A percentile compares a stretch with the other conserved stretches of the same genome.
These are phyloP conservation scores for Pseudonitzschia multiseries DNA, from an alignment of 108 stramenopile species.

Conservation along the genomic window DNA sequence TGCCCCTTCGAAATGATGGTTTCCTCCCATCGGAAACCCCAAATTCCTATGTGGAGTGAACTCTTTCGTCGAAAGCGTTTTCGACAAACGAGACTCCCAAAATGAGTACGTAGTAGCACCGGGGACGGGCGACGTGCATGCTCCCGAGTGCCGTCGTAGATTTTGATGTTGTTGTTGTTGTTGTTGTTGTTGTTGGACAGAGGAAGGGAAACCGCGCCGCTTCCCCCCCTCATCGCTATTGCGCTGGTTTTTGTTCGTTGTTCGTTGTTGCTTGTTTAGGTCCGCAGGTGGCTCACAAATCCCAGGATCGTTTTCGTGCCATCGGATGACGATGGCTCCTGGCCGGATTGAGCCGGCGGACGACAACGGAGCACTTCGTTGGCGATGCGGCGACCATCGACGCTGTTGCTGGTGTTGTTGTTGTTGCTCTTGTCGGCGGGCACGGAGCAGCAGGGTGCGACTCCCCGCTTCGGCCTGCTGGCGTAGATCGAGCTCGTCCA, in stretches of 20 bases:
- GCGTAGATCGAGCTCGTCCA: not conserved
- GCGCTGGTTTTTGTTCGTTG: too few relatives aligned
- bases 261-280: not conserved
- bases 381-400: not conserved
- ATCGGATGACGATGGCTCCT: too few relatives aligned
- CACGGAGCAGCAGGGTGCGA: not conserved
- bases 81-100: not conserved
- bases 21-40: too few relatives aligned
- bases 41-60: too few relatives aligned
- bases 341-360: too few relatives aligned
- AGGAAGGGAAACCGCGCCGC: too few relatives aligned
- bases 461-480: constrained; percentile 6
- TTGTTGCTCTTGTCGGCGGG: not conserved
- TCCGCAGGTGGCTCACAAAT: not conserved
- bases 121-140: too few relatives aligned
- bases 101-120: too few relatives aligned
- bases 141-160: too few relatives aligned
- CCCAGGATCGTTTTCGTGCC: not conserved
- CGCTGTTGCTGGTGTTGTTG: not conserved
- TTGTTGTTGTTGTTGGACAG: not conserved
- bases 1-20: too few relatives aligned
- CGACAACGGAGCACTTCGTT: not conserved
- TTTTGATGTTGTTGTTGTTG: too few relatives aligned
- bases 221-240: too few relatives aligned
- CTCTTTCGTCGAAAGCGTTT: not conserved